phyloP scores from a whole-genome alignment of 257 asterid genomes.

The Leonotis leonurus region DNA sequence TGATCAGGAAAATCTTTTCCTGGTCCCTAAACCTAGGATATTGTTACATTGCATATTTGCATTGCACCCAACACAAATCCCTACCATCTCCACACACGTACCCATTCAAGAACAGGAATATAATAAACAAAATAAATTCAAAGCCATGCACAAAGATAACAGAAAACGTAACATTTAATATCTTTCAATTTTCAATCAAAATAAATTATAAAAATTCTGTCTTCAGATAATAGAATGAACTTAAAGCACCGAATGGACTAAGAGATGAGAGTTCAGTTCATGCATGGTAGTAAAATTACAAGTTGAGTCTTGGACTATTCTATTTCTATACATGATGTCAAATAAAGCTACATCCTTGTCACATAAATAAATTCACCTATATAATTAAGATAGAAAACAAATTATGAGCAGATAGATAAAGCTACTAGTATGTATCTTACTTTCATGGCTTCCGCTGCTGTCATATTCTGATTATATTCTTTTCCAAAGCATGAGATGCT shows the following conservation, averaged over 20 bases:
- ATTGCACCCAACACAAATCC: neutral
- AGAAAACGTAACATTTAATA: neutral
- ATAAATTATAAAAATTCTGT: neutral
- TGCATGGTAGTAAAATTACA: no score
- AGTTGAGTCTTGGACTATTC: no score
- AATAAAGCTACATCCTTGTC: neutral
- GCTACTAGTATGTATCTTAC: conserved; percentile 15
- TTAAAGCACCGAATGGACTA: no score
- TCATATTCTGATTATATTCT: conserved; percentile 36
- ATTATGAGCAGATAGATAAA: conserved; percentile 13
- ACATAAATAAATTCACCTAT: neutral
- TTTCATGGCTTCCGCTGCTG: conserved; percentile 38
- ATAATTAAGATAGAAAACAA: neutral
- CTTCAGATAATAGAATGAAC: no score
- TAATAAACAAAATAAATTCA: no score
- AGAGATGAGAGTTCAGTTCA: no score
- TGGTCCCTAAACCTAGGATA: neutral
- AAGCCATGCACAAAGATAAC: neutral
- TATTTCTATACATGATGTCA: no score
- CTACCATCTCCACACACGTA: neutral
- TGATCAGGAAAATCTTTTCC: no score
- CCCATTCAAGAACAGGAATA: no score
- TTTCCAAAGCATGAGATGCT: conserved; percentile 44
- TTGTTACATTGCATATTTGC: conserved; percentile 8
- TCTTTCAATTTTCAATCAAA: neutral